Evolutionary conservation across 129 eudicot genomes (phyloP).

Genomic region (Saposhnikovia divaricata): DNA sequence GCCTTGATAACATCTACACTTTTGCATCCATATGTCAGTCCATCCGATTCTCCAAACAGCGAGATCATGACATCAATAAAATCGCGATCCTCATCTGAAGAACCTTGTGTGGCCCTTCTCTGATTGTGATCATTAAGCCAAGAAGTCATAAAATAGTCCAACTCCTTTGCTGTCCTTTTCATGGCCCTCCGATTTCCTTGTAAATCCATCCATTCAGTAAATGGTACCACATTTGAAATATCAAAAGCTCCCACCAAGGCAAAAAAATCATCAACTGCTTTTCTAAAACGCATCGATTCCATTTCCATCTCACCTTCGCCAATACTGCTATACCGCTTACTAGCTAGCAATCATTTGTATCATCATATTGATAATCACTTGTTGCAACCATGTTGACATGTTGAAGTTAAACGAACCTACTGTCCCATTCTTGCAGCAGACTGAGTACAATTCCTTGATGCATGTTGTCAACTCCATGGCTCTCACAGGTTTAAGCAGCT

Average conservation of each 20-base stretch:
- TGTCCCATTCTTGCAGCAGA: not conserved
- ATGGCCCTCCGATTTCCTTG: no score
- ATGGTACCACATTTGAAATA: slow-evolving; percentile 11
- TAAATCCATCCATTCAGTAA: no score
- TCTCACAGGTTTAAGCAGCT: slow-evolving; percentile 9
- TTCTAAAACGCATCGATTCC: not conserved
- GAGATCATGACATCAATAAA: slow-evolving; percentile 16
- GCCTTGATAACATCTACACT: no score
- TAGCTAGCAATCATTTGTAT: slow-evolving; percentile 12
- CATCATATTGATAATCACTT: not conserved
- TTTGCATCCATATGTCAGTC: not conserved
- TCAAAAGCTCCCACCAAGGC: slow-evolving; percentile 9
- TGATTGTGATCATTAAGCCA: no score
- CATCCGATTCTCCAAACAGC: not conserved
- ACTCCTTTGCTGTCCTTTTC: no score
- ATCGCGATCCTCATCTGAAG: not conserved
- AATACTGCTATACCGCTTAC: slow-evolving; percentile 12
- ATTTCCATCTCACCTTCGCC: slow-evolving; percentile 7
- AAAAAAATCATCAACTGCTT: not conserved
- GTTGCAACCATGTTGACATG: not conserved
- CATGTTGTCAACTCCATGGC: not conserved
- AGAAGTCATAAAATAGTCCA: no score
- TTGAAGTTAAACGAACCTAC: not conserved
- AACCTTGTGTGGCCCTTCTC: no score
- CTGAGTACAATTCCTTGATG: not conserved